Conservation (phyloP, 2,329 filamentous ascomycete genomes). For the Ceratocystis lukuohia region DNA sequence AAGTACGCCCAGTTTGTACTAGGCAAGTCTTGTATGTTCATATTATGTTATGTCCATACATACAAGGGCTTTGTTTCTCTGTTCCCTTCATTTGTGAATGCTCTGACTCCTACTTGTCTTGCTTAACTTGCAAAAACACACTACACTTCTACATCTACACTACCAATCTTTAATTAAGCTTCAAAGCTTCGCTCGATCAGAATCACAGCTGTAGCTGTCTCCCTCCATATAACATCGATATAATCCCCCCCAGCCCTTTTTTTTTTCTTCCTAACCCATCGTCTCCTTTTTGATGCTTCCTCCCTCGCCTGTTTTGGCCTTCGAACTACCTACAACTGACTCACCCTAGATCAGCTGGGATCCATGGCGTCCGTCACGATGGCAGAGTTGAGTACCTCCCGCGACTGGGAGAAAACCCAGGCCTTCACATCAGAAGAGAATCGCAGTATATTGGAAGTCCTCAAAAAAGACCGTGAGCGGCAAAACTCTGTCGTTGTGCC, state of each 20-base stretch:
- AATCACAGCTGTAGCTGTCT: background rate
- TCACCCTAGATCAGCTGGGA: background rate
- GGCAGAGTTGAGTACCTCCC: background rate
- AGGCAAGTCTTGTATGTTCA: background rate
- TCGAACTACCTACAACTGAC: background rate
- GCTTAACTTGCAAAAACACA: background rate
- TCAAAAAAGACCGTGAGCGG: background rate
- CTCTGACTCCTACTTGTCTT: background rate
- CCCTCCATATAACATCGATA: background rate
- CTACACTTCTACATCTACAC: background rate
- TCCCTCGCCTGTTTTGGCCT: background rate
- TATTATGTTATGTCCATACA: background rate
- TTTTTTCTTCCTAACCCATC: background rate
- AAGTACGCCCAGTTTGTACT: background rate
- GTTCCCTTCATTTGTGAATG: background rate
- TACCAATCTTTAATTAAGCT: background rate
- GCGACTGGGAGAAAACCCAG: background rate
- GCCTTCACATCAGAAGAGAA: background rate
- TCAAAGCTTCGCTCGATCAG: background rate
- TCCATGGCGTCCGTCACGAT: background rate
- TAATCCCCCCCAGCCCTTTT: background rate
- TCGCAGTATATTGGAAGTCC: background rate
- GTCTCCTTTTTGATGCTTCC: background rate
- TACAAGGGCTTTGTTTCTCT: background rate
- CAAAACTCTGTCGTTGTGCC: background rate